A percentile compares a stretch with the other conserved stretches of the same genome.
These are phyloP conservation scores for Cutaneotrichosporon sp. DNA, from an alignment of 1,284 basidiomycete genomes.

Conservation along the genomic window DNA sequence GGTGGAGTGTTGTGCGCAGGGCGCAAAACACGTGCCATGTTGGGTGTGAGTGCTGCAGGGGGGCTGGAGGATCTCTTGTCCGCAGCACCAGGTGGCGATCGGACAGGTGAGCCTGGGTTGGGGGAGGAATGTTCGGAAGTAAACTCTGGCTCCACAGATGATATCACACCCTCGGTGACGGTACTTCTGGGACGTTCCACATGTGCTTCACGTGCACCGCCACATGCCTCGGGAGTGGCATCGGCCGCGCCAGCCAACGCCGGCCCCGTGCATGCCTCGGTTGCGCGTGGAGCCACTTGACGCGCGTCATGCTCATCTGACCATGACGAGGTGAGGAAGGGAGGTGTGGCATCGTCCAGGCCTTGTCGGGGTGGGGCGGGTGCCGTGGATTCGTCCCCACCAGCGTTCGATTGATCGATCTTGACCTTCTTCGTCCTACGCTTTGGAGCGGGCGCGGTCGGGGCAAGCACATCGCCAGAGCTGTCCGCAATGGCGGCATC, in stretches of 20 bases:
- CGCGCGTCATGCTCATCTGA: neutral
- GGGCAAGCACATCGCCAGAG: neutral
- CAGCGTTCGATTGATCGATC: neutral
- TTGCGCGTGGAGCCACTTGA: neutral
- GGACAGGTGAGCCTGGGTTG: constrained; percentile 1
- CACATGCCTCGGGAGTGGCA: neutral
- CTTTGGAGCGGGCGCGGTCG: neutral
- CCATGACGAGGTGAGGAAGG: neutral
- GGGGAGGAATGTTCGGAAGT: neutral
- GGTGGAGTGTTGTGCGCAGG: neutral
- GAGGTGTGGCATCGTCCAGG: neutral
- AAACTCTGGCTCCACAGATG: neutral
- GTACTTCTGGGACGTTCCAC: neutral
- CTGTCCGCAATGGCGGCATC: constrained; percentile 7
- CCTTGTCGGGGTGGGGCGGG: neutral
- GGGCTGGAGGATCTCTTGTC: neutral
- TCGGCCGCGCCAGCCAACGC: neutral
- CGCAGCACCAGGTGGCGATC: neutral
- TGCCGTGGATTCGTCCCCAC: neutral
- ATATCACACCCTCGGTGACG: neutral
- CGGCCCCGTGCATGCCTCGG: neutral
- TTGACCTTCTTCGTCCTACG: neutral
- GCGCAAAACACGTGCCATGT: neutral
- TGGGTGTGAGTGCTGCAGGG: neutral
- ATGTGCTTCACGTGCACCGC: neutral